Evolutionary conservation across 805 yeast species (phyloP).

Genomic region (Suhomyces xylopsoci): DNA sequence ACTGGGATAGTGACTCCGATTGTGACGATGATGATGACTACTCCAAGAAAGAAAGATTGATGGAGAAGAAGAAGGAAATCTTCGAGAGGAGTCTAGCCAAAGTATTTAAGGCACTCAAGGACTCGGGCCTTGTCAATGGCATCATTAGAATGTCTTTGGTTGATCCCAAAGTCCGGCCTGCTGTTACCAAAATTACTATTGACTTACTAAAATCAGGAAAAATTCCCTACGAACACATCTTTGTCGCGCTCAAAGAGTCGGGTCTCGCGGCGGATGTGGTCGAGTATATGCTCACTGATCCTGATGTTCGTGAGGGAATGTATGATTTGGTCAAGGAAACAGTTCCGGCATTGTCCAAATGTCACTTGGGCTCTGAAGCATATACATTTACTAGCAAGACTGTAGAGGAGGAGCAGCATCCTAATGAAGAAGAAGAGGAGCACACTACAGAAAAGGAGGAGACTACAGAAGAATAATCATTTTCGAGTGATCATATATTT

Average conservation of each 20-base stretch:
- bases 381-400: background rate
- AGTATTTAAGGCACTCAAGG: slow-evolving; percentile 24
- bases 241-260: slow-evolving; percentile 26
- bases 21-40: background rate
- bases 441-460: background rate
- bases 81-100: slow-evolving; percentile 13
- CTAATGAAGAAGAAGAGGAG: background rate
- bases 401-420: background rate
- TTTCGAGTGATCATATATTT: background rate
- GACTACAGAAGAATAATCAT: background rate
- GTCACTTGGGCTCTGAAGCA: background rate
- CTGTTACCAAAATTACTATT: slow-evolving; percentile 21
- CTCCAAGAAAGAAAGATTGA: background rate
- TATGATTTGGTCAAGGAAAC: slow-evolving; percentile 21
- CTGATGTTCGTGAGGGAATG: slow-evolving; percentile 26
- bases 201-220: slow-evolving; percentile 19
- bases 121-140: slow-evolving; percentile 28
- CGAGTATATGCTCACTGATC: slow-evolving; percentile 24
- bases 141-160: slow-evolving; percentile 25
- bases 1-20: slow-evolving; percentile 2
- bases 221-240: slow-evolving; percentile 31
- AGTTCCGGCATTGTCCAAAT: background rate
- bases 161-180: slow-evolving; percentile 26
- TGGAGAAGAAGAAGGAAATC: background rate
- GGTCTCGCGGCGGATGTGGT: slow-evolving; percentile 30